phyloP scores from a whole-genome alignment of 2,329 filamentous ascomycete species.

The Exophiala oligosperma region DNA sequence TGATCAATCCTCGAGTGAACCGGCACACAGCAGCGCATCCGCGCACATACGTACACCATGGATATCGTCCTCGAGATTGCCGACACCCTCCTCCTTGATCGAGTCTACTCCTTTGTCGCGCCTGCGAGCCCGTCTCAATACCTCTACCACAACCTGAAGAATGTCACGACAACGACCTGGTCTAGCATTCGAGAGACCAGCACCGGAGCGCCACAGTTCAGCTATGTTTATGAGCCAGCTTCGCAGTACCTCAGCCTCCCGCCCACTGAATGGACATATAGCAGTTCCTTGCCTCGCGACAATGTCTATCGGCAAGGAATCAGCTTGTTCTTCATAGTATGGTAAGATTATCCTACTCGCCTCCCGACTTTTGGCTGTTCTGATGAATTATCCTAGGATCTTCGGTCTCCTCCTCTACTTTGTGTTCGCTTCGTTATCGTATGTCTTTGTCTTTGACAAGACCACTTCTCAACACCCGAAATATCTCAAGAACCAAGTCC shows the following conservation, averaged over 20 bases:
- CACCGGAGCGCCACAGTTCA: slow-evolving; percentile 51
- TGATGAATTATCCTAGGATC: slow-evolving; percentile 58
- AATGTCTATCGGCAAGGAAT: slow-evolving; percentile 72
- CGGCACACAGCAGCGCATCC: neutral
- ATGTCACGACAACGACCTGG: slow-evolving; percentile 56
- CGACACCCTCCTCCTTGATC: slow-evolving; percentile 81
- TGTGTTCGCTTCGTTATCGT: slow-evolving; percentile 77
- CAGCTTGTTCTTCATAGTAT: slow-evolving; percentile 80
- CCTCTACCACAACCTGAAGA: slow-evolving; percentile 52
- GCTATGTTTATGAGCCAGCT: slow-evolving; percentile 65
- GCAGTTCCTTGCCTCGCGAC: slow-evolving; percentile 75
- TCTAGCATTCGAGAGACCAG: slow-evolving; percentile 47
- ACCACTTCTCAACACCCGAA: slow-evolving; percentile 84
- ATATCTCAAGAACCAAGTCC: slow-evolving; percentile 91
- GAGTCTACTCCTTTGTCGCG: slow-evolving; percentile 70
- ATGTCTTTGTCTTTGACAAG: slow-evolving; percentile 89
- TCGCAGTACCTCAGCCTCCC: slow-evolving; percentile 67
- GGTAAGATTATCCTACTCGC: slow-evolving; percentile 57
- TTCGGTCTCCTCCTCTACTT: slow-evolving; percentile 87
- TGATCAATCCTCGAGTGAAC: slow-evolving; percentile 1
- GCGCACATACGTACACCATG: slow-evolving; percentile 57
- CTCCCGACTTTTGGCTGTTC: neutral
- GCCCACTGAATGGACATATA: slow-evolving; percentile 74
- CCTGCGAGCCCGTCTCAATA: slow-evolving; percentile 60
- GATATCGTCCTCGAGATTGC: slow-evolving; percentile 85